Evolutionary conservation across 169 alveolate species (phyloP), one percentile per base, ranked within the genome.

Genomic region (Blepharisma undulans): DNA sequence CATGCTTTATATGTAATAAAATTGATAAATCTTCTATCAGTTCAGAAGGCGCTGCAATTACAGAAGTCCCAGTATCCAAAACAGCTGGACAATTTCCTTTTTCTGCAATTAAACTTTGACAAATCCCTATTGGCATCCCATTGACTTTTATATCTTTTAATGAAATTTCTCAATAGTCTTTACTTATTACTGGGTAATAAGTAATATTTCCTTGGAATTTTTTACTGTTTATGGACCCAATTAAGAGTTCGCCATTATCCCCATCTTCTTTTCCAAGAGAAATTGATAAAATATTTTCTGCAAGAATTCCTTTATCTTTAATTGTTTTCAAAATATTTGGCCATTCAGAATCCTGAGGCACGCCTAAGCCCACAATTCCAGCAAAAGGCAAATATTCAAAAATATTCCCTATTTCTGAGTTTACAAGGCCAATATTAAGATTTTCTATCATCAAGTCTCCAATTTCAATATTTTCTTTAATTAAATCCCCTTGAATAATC

Each of bases 1-100:
- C 66, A 27, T n/a, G 61, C n/a, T 72, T 86, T 66, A 86, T n/a
- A 29, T 48, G 27, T 4, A 29, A 21, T 86, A 19, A 25, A 27
- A 22, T 86, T 19, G n/a, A 21, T 30, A 86, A 22, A 4, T 86
- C 27, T n/a, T 72, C n/a, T 2, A 86, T n/a, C 7, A 86, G 25
- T 10, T 71, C 59, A 60, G 27, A 29, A 27, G 91, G 91, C 14
- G 36, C 48, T 72, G 36, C 48, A 19, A 66, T 60, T 6, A 71
- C 48, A 27, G 91, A 86, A 32, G 84, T 86, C 1, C 91, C 91
- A 30, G 91, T 71, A 25, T 86, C 91, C 29, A 86, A 12, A 6
- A 86, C 91, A 60, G 74, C 91, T 71, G n/a, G 59, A 34, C 91
- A 86, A 86, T 34, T 66, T 10, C 48, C 48, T 4, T 19, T 29